Percentiles rank a stretch among this genome's conserved stretches.
These are phyloP conservation scores for Asparagopsis taxiformis DNA, from an alignment of 31 red algal species.

Conservation along the genomic window DNA sequence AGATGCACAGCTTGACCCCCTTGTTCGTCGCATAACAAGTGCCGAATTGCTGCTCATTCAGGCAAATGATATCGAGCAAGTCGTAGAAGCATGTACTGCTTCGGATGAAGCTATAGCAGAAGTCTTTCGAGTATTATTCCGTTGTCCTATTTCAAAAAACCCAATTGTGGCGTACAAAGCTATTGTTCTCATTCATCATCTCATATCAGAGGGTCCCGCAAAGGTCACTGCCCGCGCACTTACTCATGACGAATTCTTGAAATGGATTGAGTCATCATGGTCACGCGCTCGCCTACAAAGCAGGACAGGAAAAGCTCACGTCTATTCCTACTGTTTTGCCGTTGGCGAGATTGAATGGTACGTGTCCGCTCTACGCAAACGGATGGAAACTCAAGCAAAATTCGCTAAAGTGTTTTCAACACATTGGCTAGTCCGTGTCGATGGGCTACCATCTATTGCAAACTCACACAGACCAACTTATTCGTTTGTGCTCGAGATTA, in stretches of 20 bases:
- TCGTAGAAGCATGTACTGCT: too few species aligned
- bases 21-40: too few species aligned
- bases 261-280: constrained; percentile 63
- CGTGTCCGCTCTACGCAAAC: constrained; percentile 26
- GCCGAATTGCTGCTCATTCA: too few species aligned
- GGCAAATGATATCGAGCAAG: too few species aligned
- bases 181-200: constrained; percentile 33
- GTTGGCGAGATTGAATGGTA: constrained; percentile 51
- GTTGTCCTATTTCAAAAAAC: too few species aligned
- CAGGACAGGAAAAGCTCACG: constrained; percentile 21
- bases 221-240: constrained; percentile 33
- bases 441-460: constrained; percentile 20
- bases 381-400: constrained; percentile 24
- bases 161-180: constrained; percentile 52
- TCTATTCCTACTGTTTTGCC: constrained; percentile 62
- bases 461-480: constrained; percentile 22
- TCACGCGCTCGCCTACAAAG: constrained; percentile 31
- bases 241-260: constrained; percentile 37
- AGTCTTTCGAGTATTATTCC: too few species aligned
- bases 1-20: too few species aligned
- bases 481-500: constrained; percentile 22
- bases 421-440: constrained; percentile 22
- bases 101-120: too few species aligned
- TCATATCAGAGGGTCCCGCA: constrained; percentile 58
- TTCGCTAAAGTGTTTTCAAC: constrained; percentile 51